Conservation (phyloP, 768 basidiomycete genomes). For the Fomitopsis pulvina region DNA sequence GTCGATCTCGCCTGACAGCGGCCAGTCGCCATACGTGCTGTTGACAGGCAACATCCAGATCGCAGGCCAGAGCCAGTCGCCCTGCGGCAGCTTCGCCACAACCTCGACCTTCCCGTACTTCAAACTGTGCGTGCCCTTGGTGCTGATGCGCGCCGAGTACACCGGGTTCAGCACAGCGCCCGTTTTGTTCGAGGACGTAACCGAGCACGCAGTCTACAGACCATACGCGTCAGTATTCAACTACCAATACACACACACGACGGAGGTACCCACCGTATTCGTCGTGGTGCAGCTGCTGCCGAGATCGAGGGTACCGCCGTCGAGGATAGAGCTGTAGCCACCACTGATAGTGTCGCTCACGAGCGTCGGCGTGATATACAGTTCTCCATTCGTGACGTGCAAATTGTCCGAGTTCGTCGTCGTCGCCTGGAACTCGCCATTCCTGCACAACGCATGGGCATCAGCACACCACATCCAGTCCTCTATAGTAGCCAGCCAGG, state of each 20-base stretch:
- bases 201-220: conserved; percentile 36
- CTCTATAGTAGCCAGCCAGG: not conserved
- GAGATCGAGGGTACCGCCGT: conserved; percentile 15
- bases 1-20: conserved; percentile 52
- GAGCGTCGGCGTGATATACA: conserved; percentile 56
- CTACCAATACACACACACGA: not conserved
- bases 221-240: not conserved
- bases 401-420: conserved; percentile 33
- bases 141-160: conserved; percentile 47
- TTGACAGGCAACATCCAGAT: conserved; percentile 42
- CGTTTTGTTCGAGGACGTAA: conserved; percentile 28
- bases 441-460: conserved; percentile 11
- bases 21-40: conserved; percentile 45
- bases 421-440: conserved; percentile 54
- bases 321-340: conserved; percentile 31
- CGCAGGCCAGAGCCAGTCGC: conserved; percentile 38
- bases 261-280: conserved; percentile 6
- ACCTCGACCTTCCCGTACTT: conserved; percentile 54
- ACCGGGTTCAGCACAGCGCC: conserved; percentile 44
- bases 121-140: conserved; percentile 40
- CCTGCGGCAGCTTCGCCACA: conserved; percentile 37
- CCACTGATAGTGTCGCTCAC: conserved; percentile 44
- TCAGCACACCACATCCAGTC: not conserved
- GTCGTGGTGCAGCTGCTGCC: conserved; percentile 13
- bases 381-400: conserved; percentile 40